These are phyloP conservation scores for Rheum nobile DNA, from an alignment of 148 eudicot species.

Conservation along the genomic window DNA sequence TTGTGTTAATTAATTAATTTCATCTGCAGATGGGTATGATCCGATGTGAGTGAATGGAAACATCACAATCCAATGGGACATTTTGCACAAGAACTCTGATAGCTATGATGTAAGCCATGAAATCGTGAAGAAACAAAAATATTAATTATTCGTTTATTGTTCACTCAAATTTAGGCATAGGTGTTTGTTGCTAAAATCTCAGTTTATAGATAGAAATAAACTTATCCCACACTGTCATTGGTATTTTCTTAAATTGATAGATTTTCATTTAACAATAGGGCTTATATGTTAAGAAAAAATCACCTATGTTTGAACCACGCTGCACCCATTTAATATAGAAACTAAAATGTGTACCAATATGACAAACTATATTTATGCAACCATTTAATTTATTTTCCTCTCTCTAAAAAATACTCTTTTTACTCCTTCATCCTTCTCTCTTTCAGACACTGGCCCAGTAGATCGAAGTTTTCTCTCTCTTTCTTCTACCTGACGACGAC, in stretches of 20 bases:
- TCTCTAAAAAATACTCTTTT: constrained; percentile 9
- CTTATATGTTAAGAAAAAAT: no score
- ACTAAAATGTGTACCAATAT: no score
- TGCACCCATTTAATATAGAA: no score
- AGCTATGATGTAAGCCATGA: constrained; percentile 34
- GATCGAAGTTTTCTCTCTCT: constrained; percentile 45
- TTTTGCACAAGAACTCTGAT: constrained; percentile 21
- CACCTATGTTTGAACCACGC: no score
- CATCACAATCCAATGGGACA: constrained; percentile 78
- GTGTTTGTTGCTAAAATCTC: no score
- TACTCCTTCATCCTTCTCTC: neutral
- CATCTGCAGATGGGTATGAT: constrained; percentile 65
- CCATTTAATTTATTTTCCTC: constrained; percentile 22
- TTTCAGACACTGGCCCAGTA: constrained; percentile 38
- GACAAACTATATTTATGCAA: no score
- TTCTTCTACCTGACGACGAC: constrained; percentile 13
- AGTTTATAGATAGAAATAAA: no score
- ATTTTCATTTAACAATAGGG: no score
- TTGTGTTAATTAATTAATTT: constrained; percentile 6
- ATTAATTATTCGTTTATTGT: no score
- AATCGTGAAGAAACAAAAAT: neutral
- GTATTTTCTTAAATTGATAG: no score
- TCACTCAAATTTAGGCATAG: no score
- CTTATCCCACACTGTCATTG: no score
- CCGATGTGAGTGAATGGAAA: constrained; percentile 68